Evolutionary conservation across 2,329 filamentous ascomycete genomes (phyloP).

Genomic region (Pestalotiopsis fici): DNA sequence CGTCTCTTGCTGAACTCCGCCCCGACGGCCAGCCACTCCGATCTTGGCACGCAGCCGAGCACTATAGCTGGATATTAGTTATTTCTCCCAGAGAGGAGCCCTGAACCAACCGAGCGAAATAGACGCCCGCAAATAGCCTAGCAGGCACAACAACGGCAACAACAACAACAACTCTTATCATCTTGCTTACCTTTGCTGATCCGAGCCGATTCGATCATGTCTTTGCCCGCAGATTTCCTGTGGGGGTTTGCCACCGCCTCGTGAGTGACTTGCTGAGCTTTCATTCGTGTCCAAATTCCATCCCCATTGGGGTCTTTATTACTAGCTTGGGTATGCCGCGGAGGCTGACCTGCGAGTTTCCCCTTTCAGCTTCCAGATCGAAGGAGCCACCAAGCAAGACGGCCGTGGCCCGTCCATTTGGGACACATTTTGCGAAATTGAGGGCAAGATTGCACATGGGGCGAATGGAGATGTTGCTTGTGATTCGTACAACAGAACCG

Average conservation of each 20-base stretch:
- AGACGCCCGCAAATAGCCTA: conserved; percentile 9
- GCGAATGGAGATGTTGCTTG: conserved; percentile 77
- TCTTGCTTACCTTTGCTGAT: conserved; percentile 11
- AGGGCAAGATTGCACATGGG: conserved; percentile 81
- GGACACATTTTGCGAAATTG: conserved; percentile 83
- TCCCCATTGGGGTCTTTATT: not conserved
- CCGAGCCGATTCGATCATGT: conserved; percentile 39
- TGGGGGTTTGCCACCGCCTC: conserved; percentile 82
- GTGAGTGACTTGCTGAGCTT: conserved; percentile 42
- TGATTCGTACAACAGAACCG: conserved; percentile 81
- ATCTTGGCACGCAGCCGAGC: conserved; percentile 9
- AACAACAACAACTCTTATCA: conserved; percentile 19
- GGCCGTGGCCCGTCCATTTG: conserved; percentile 83
- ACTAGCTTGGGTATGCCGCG: conserved; percentile 7
- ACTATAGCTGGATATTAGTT: conserved; percentile 5
- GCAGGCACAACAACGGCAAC: conserved; percentile 4
- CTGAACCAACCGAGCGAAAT: conserved; percentile 24
- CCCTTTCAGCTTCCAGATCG: conserved; percentile 75
- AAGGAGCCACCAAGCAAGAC: conserved; percentile 73
- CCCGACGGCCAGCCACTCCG: not conserved
- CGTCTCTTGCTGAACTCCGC: conserved; percentile 7
- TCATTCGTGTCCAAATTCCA: not conserved
- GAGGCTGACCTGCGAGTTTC: conserved; percentile 19
- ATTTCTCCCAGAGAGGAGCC: conserved; percentile 30
- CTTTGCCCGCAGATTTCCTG: conserved; percentile 68